Percentiles rank a stretch among this genome's conserved stretches.
Evolutionary conservation across 345 rosid species (phyloP).

Genomic region (Salix suchowensis): DNA sequence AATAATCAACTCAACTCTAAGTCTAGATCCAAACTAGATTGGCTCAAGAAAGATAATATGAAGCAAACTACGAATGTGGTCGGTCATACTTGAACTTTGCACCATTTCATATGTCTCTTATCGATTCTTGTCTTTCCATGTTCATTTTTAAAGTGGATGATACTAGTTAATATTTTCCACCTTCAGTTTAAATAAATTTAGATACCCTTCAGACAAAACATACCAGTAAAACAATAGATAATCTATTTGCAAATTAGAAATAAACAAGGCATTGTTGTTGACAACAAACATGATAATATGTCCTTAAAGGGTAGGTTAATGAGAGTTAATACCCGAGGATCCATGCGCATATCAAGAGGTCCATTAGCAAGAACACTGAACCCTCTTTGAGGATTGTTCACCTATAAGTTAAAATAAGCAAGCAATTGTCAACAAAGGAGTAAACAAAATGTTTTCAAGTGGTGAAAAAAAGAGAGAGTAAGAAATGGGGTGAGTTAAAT

Average conservation of each 20-base stretch:
- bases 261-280: neutral
- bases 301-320: neutral
- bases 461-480: neutral
- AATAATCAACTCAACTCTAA: neutral
- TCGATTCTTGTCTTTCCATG: no score
- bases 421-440: neutral
- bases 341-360: conserved; percentile 98
- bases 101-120: no score
- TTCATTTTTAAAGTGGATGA: neutral
- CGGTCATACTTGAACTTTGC: no score
- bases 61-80: no score
- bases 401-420: conserved; percentile 33
- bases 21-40: no score
- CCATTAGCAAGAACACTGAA: conserved; percentile 77
- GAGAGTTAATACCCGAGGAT: conserved; percentile 58
- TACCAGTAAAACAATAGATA: neutral
- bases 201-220: neutral
- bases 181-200: neutral
- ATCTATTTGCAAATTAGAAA: neutral
- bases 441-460: neutral
- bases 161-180: neutral
- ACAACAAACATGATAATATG: neutral
- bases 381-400: conserved; percentile 82
- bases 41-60: no score
- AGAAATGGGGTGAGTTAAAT: neutral